Percentiles rank a stretch among this genome's conserved stretches.
Conservation (phyloP, 2,329 filamentous ascomycete genomes). For the Peltaster fructicola region DNA sequence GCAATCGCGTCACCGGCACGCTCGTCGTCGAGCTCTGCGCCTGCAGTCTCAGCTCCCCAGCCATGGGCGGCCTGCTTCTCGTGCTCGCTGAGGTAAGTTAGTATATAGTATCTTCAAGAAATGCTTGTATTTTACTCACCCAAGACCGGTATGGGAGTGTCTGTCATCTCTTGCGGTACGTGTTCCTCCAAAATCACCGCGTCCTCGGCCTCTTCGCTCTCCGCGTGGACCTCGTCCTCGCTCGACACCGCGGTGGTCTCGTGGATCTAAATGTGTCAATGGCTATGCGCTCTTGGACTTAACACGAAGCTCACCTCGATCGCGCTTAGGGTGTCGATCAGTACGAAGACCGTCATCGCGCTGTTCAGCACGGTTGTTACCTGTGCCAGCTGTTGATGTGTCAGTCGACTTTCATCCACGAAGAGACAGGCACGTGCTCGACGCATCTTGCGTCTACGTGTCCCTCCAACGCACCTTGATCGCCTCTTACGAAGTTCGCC, state of each 20-base stretch:
- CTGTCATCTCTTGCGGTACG: slow-evolving; percentile 37
- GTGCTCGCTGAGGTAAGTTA: slow-evolving; percentile 40
- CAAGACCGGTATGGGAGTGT: slow-evolving; percentile 40
- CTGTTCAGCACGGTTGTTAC: slow-evolving; percentile 65
- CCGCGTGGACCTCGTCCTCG: slow-evolving; percentile 32
- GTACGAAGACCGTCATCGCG: slow-evolving; percentile 48
- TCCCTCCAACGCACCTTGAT: slow-evolving; percentile 55
- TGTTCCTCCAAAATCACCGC: slow-evolving; percentile 35
- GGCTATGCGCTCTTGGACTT: slow-evolving; percentile 1
- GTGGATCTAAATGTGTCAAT: slow-evolving; percentile 8
- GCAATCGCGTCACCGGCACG: slow-evolving; percentile 81
- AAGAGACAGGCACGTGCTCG: slow-evolving; percentile 1
- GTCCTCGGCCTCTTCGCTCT: slow-evolving; percentile 32
- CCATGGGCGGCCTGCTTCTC: slow-evolving; percentile 78
- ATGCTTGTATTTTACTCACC: slow-evolving; percentile 27
- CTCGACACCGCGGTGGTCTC: slow-evolving; percentile 25
- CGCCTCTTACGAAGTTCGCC: slow-evolving; percentile 46
- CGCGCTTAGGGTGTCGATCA: slow-evolving; percentile 25
- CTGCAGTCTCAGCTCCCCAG: slow-evolving; percentile 62
- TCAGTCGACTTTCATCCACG: no score
- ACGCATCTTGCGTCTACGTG: slow-evolving; percentile 1
- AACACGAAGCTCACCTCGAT: slow-evolving; percentile 17
- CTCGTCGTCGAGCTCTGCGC: slow-evolving; percentile 79
- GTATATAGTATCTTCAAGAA: slow-evolving; percentile 9
- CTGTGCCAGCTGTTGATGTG: slow-evolving; percentile 41